Base-by-base conservation (phyloP, 1,284 basidiomycete species). In the Sporisorium graminicola region DNA sequence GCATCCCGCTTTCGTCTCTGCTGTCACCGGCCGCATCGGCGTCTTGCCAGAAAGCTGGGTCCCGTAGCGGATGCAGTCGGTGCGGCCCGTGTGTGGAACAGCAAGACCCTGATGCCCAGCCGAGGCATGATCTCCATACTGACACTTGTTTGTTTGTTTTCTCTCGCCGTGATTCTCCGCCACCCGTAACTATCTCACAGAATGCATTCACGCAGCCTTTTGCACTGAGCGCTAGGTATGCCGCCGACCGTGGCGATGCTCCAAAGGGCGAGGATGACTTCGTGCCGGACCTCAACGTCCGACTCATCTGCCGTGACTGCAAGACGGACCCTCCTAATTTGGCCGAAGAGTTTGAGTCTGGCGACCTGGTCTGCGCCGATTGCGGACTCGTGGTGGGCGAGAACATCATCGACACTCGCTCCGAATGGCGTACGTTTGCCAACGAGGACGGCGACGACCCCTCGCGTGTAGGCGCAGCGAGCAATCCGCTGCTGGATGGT, bases 391-490 rank as follows among this genome's bases (percentile, higher is more conserved):
- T 98, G 71, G 88, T 98, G 74, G 95, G 95, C 82, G 95, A 99
- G 86, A 90, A 95, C 81, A 92, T 99, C 69, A 95, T 99, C 49
- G 97, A 99, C 87, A 99, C 97, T 31, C 89, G 97, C 83, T 95
- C 93, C 87, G 97, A 99, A 91, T 99, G 87, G 82, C 89, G 98
- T 92, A 99, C 97, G 65, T 99, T 99, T 87, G 97, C 97, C 78
- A 97, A 99, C 86, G 96, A 98, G 88, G 87, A 87, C 37, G 95
- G 96, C 70, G 97, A 99, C 86, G 97, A 99, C 86, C 96, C 96
- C 65, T 99, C 96, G 80, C 97, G 97, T 93, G 97, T 99, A 77
- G 97, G 97, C 88, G 94, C 94, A 61, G 94, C 95, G 43, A 91
- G 92, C 44, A 95, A 98, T 86, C 94, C 95, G 58, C 88, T 98